Evolutionary conservation across 192 early-diverging fungal genomes (phyloP), one percentile per base, ranked within the genome.

Genomic region (Podochytrium sp.): DNA sequence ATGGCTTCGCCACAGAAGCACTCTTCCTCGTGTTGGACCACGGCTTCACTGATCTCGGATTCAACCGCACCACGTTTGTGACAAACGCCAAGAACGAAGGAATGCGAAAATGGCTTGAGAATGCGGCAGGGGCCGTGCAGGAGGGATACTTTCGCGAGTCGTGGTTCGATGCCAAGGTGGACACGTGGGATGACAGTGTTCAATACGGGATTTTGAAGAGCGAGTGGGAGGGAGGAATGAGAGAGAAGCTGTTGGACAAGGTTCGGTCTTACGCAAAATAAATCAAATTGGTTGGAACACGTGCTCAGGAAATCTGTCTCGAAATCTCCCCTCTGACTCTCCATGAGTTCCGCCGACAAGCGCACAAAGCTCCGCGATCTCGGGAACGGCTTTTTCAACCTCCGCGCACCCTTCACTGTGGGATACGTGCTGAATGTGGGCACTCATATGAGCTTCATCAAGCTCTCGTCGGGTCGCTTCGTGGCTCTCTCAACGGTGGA

Each of bases 371-470:
- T 65, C 42, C n/a, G 23, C 40, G 72, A 74, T 38, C 33, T 74
- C 35, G 50, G 32, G 7, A 25, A 62, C 14, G 72, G 72, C 16
- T 61, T 47, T 47, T 74, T 34, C 47, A 74, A 62, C 49, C 62
- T 75, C 5, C 74, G 65, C 29, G 55, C 51, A 41, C 66, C 75
- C 39, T 71, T 73, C 69, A 61, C 16, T 14, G n/a, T 71, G 29
- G 20, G 20, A 12, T 55, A 56, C 47, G 27, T 77, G 23, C 25
- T 77, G 29, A 52, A 77, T 42, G 38, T 77, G 14, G 76, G 76
- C 3, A 77, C 76, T 10, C 69, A 73, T 7, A 77, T 77, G 76
- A 34, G 29, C 38, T 65, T 77, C 41, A 29, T 77, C 40, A 12
- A 52, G 50, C 59, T 72, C 35, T 20, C 14, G 16, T 47, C 18